Base-by-base conservation (phyloP, 768 basidiomycete species). In the Zangia roseola region DNA sequence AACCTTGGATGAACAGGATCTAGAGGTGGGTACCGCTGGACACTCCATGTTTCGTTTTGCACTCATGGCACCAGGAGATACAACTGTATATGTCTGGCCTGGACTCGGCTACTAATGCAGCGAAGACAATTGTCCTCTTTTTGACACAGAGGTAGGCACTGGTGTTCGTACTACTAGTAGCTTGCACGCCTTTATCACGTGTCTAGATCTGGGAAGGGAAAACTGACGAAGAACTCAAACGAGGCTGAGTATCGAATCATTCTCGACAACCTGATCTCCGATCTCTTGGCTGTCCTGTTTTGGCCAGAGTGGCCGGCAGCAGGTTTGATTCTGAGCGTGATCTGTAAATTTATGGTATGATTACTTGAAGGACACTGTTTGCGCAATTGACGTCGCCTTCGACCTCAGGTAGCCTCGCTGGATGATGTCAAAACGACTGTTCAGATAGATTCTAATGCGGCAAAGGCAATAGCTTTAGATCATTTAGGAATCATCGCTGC, bases 251-350 rank as follows among this genome's bases (percentile, higher is more conserved):
- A 97, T 64, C 83, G 93, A 41, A 76, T 84, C 0, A 92, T 98
- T 33, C 88, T 98, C 50, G 95, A 98, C 61, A 89, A 89, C 58
- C 73, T 98, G 10, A 82, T 98, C 35, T 82, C 84, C 2, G 97
- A 99, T 62, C 74, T 97, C 20, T 76, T 98, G 20, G 79, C 80
- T 9, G 93, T 97, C 17, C 73, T 97, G 6, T 94, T 88, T 64
- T 91, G 91, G 83, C 94, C 97, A 0, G 97, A 99, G 68, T 99
- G 95, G 94, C 97, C 97, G 6, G 94, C 91, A 10, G 91, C 97
- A 2, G 79, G 84, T 36, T 69, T 97, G 16, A 74, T 97, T 33
- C 70, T 98, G 31, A 81, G 78, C 37, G 86, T 97, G 40, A 81
- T 86, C 7, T 88, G 84, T 54, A 88, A 85, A 63, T 86, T 84